A percentile compares a stretch with the other conserved stretches of the same genome.
Conservation (phyloP, 441 rosid genomes). For the Brassica balearica region DNA sequence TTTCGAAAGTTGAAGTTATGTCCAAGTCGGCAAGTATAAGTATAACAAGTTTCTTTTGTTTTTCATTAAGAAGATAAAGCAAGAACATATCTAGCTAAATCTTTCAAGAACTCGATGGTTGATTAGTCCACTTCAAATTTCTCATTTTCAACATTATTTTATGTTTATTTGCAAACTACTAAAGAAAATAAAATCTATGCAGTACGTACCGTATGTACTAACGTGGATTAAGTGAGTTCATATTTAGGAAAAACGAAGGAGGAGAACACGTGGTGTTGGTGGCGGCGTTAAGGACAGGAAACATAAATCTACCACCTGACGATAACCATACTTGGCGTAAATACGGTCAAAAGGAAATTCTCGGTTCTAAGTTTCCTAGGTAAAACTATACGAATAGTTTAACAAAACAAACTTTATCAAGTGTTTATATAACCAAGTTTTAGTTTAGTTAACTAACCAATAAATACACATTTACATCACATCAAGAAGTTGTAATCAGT, state of each 20-base stretch:
- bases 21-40: not conserved
- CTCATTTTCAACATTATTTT: too few relatives aligned
- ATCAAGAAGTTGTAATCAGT: constrained; percentile 28
- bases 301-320: constrained; percentile 76
- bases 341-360: constrained; percentile 91
- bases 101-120: not conserved
- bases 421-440: not conserved
- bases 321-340: constrained; percentile 89
- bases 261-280: constrained; percentile 46
- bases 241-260: constrained; percentile 49
- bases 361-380: constrained; percentile 78
- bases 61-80: not conserved
- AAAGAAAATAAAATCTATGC: not conserved
- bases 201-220: not conserved
- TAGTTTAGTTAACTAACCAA: constrained; percentile 18
- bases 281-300: constrained; percentile 68
- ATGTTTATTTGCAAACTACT: too few relatives aligned
- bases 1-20: not conserved
- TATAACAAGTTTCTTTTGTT: not conserved
- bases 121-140: too few relatives aligned
- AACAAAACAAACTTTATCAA: constrained; percentile 3
- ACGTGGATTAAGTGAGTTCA: constrained; percentile 1
- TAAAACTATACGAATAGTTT: constrained; percentile 40
- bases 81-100: not conserved
- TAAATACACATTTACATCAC: constrained; percentile 9